Base-by-base conservation (phyloP, 306 rosid species). In the Herpetospermum pedunculosum region DNA sequence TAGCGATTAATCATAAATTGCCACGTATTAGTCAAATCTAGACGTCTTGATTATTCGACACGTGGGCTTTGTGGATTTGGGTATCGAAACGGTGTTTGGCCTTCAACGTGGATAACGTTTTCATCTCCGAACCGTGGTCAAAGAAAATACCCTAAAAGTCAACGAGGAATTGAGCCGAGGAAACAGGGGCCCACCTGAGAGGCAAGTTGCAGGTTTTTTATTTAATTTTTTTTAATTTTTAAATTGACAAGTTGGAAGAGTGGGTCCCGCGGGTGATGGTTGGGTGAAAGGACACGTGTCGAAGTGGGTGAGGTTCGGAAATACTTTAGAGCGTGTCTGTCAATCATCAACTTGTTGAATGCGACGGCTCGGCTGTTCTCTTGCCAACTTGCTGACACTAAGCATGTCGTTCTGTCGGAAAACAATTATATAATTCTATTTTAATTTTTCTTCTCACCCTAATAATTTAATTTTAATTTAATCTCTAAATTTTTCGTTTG, bases 341-440 rank as follows among this genome's bases (percentile, higher is more conserved):
- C 35, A 46, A 70, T 46, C 10, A 70, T 46, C 74, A 70, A 70
- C 18, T 70, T 70, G 74, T 16, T 70, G 74, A 70, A 70, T 70
- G 74, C 74, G 58, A 70, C 74, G 57, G 74, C 74, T 47, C 74
- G 74, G 58, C 74, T 69, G 74, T 70, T 47, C 57, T n/a, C 18
- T 70, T 47, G 58, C 74, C 74, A 70, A 70, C 57, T 70, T 47
- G 74, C 74, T 47, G 74, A 69, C 57, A 69, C 74, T 69, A 44
- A 44, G 55, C 57, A 44, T 44, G 55, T 46, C 74, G 26, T 70
- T 40, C 40, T 46, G 74, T 70, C 74, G 74, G 74, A 70, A 70
- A 15, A 46, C 57, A 70, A 46, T 46, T 62, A n/a, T n/a, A n/a
- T n/a, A n/a, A n/a, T n/a, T n/a, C n/a, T n/a, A n/a, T n/a, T n/a